Base-by-base conservation (phyloP, 23 red algal genomes). In the Gracilaria vermiculophylla region DNA sequence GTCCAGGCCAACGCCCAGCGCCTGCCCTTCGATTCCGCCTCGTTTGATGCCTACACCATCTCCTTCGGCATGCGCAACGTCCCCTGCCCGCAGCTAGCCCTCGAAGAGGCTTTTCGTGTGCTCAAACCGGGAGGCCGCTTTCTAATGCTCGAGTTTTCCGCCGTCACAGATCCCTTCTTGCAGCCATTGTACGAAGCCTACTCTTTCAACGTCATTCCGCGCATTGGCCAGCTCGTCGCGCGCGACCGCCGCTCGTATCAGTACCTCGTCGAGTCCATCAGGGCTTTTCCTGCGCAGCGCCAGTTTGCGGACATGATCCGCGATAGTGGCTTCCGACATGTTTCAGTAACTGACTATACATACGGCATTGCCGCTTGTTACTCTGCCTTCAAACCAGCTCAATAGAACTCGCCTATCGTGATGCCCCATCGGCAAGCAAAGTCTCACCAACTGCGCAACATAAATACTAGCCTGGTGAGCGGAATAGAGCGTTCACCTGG, bases 51-150 rank as follows among this genome's bases (percentile, higher is more conserved):
- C 5, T 94, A 96, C 61, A 64, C 80, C 45, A 99, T 99, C 48
- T 99, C 97, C 29, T 99, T 99, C 58, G 97, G 97, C 53, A 99
- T 99, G 97, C 40, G 97, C 8, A 99, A 99, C 54, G 93, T 95
- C 2, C 64, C 93, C 7, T 34, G 53, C 19, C 86, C 87, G 6
- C 53, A 77, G 47, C 28, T 58, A 0, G 97, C 97, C 10, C 62
- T 99, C 53, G 41, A 28, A 20, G 96, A 98, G 78, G 92, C 97
- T 31, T 70, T 88, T 33, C 92, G 97, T n/a, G 97, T 99, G 7
- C 82, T 99, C 11, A 82, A 82, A 16, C 89, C 62, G 23, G 89
- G 97, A 13, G 97, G 97, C 17, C 84, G 92, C 36, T 99, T 99
- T 72, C 67, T 95, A 15, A 99, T 99, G 97, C 53, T 99, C 57